Evolutionary conservation across 352 stramenopile genomes (phyloP).

Genomic region (Globisporangium splendens): DNA sequence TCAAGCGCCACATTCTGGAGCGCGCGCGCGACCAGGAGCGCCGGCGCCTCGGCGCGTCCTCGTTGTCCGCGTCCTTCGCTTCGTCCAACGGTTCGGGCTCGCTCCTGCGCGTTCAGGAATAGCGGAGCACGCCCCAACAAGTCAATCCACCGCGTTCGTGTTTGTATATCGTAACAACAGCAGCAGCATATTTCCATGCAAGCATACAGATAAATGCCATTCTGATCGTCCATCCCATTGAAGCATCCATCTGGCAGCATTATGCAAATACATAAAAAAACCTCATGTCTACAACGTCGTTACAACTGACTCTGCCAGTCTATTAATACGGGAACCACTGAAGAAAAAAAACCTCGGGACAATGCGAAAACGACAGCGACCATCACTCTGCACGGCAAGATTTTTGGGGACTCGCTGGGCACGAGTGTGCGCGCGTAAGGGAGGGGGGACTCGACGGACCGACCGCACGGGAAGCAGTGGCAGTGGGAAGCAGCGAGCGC

Average conservation of each 20-base stretch:
- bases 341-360: constrained; percentile 13
- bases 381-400: constrained; percentile 19
- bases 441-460: not conserved
- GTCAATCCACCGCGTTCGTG: not conserved
- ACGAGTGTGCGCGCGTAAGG: not conserved
- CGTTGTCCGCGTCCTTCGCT: not conserved
- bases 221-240: too few species aligned
- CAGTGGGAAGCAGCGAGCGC: not conserved
- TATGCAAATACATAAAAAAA: too few species aligned
- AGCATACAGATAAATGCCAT: too few species aligned
- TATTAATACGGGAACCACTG: too few species aligned
- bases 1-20: constrained; percentile 82
- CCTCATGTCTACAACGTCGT: too few species aligned
- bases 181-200: too few species aligned
- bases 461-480: not conserved
- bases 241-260: too few species aligned
- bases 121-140: not conserved
- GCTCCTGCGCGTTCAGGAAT: constrained; percentile 16
- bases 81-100: constrained; percentile 2
- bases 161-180: not conserved
- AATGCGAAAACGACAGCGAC: constrained; percentile 21
- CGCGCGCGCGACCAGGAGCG: constrained; percentile 49
- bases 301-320: too few species aligned
- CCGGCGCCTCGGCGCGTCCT: constrained; percentile 13
- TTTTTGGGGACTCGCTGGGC: not conserved